These are phyloP conservation scores for Hapsidospora chrysogenum DNA, from an alignment of 495 filamentous ascomycete genomes.

Conservation along the genomic window DNA sequence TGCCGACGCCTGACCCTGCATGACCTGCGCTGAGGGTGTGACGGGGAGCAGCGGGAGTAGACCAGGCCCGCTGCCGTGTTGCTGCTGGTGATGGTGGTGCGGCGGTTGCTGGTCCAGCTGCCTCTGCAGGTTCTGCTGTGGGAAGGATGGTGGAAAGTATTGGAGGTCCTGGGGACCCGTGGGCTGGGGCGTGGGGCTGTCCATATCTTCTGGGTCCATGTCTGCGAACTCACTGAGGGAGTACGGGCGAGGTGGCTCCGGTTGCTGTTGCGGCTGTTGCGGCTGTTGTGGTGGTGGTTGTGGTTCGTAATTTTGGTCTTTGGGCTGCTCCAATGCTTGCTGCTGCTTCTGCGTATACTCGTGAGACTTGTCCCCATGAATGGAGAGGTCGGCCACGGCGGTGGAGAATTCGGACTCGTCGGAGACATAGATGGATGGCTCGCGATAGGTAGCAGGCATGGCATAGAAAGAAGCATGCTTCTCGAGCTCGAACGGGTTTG, in stretches of 20 bases:
- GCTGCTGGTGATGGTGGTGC: too few relatives aligned
- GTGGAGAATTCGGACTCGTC: constrained; percentile 27
- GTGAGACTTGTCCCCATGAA: constrained; percentile 4
- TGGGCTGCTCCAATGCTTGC: background rate
- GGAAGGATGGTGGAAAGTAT: background rate
- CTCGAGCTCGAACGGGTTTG: constrained; percentile 37
- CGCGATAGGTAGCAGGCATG: constrained; percentile 13
- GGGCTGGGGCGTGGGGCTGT: background rate
- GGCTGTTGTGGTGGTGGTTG: too few relatives aligned
- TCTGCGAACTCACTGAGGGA: constrained; percentile 3
- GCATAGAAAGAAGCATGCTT: constrained; percentile 33
- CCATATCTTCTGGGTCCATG: constrained; percentile 1
- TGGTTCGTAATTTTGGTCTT: too few relatives aligned
- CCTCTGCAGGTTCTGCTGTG: background rate
- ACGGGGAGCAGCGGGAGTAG: constrained; percentile 16
- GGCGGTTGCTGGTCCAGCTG: background rate
- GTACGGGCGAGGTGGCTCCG: too few relatives aligned
- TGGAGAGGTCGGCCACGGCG: constrained; percentile 5
- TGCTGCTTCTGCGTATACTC: background rate
- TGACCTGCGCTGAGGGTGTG: constrained; percentile 28
- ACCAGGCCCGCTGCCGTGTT: background rate
- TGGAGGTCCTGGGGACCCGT: background rate
- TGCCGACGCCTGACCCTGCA: constrained; percentile 31
- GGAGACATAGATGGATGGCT: constrained; percentile 34
- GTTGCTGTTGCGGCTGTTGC: too few relatives aligned